Conservation (phyloP, 345 rosid genomes). For the Arabis hirsuta region DNA sequence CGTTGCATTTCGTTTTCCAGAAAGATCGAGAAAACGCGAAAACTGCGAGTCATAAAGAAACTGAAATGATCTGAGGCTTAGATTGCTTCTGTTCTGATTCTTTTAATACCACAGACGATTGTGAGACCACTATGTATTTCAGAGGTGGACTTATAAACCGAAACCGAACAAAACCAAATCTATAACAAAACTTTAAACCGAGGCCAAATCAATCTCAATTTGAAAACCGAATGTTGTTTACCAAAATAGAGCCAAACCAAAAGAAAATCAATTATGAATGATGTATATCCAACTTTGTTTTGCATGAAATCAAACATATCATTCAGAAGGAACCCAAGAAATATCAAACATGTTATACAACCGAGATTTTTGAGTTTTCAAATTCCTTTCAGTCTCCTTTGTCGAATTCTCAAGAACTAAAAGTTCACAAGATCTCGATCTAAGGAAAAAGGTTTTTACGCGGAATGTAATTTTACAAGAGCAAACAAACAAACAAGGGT, state of each 20-base stretch:
- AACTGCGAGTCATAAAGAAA: conserved; percentile 53
- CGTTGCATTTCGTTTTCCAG: conserved; percentile 65
- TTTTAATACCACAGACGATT: conserved; percentile 26
- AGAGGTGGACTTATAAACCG: conserved; percentile 6
- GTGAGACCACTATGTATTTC: background rate
- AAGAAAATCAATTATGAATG: background rate
- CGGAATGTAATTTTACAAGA: conserved; percentile 36
- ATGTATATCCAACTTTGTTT: background rate
- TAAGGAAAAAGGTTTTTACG: conserved; percentile 8
- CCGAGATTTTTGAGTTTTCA: conserved; percentile 31
- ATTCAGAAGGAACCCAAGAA: conserved; percentile 11
- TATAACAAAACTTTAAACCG: background rate
- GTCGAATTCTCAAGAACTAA: conserved; percentile 27
- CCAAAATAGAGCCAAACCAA: background rate
- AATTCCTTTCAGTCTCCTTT: conserved; percentile 27
- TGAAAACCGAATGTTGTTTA: no score
- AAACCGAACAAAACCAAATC: background rate
- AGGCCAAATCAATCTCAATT: no score
- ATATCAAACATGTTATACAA: conserved; percentile 33
- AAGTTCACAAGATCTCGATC: conserved; percentile 21
- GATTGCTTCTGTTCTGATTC: conserved; percentile 16
- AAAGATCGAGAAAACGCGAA: conserved; percentile 74
- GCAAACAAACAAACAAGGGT: conserved; percentile 38
- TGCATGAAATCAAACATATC: background rate
- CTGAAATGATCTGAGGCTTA: conserved; percentile 52